Base-by-base conservation (phyloP, 2,329 filamentous ascomycete species). In the Trichoderma sp. region DNA sequence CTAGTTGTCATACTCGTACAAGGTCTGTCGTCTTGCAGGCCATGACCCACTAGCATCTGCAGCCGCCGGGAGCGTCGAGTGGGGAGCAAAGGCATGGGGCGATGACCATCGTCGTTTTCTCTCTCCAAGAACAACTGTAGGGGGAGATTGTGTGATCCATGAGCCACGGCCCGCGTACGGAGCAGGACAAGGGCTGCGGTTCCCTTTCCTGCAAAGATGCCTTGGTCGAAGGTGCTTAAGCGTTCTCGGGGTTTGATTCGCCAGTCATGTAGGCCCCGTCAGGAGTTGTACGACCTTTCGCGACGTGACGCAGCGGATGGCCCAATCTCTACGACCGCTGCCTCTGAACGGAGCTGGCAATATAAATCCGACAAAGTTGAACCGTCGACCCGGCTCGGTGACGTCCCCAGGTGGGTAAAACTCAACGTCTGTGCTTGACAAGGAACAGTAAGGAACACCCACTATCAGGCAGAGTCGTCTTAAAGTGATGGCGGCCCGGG, bases 11-110 rank as follows among this genome's bases (percentile, higher is more conserved):
- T 34, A 34, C 30, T 34, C 30, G 9, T 34, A 34, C 50, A 54
- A 62, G 59, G 30, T 34, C 10, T 34, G 57, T 50, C 48, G 28
- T 52, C 30, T 59, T 48, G 15, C 30, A 17, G 59, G 39, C 26
- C 30, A 39, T 50, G 58, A 24, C 56, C 24, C 43, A 54, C 57
- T 30, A 43, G 41, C 26, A 47, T 63, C 57, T 67, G 61, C 57
- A 47, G 41, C 51, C 55, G 54, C 26, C 34, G 55, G 50, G 48
- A 54, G 54, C 39, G 34, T 54, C 39, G 44, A 45, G 59, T 54
- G 59, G 59, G 48, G 59, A 28, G 21, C 19, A 14, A 54, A 45
- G 44, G 50, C 59, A 45, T 43, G 59, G 39, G 26, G 19, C 34
- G 39, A 50, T 19, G 45, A 30, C 41, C 21, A 24, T 50, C 45